Conservation (phyloP, 768 basidiomycete genomes). For the Collybiopsis confluens region DNA sequence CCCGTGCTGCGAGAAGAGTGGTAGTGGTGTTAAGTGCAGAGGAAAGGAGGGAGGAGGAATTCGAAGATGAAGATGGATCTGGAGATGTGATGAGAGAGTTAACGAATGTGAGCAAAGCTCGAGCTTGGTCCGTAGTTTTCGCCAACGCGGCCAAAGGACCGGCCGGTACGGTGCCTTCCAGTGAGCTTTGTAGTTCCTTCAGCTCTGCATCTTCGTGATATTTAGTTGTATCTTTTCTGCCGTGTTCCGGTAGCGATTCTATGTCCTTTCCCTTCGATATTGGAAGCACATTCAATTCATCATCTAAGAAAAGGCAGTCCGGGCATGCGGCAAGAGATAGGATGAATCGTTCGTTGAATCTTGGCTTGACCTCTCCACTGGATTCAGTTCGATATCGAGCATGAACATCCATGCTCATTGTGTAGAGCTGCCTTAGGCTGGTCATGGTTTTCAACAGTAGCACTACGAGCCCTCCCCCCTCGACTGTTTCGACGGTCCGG, state of each 20-base stretch:
- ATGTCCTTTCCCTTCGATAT: slow-evolving; percentile 96
- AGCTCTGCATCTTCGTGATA: slow-evolving; percentile 61
- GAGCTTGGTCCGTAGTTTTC: slow-evolving; percentile 91
- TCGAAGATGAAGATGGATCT: slow-evolving; percentile 1
- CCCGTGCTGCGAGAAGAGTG: slow-evolving; percentile 90
- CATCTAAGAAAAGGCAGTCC: slow-evolving; percentile 92
- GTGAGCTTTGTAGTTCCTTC: slow-evolving; percentile 63
- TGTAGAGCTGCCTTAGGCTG: slow-evolving; percentile 86
- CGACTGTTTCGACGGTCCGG: slow-evolving; percentile 95
- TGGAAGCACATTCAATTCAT: slow-evolving; percentile 96
- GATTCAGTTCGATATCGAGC: slow-evolving; percentile 89
- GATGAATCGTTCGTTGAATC: slow-evolving; percentile 99
- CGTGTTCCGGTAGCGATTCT: slow-evolving; percentile 37
- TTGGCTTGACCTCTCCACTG: slow-evolving; percentile 82
- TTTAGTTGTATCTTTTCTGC: slow-evolving; percentile 20
- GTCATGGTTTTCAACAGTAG: slow-evolving; percentile 93
- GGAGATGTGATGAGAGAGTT: slow-evolving; percentile 70
- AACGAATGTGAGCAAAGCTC: slow-evolving; percentile 90
- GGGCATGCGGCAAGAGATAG: slow-evolving; percentile 91
- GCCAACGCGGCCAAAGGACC: slow-evolving; percentile 88
- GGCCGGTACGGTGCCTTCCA: slow-evolving; percentile 75
- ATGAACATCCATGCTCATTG: slow-evolving; percentile 95
- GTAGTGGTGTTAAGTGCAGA: slow-evolving; percentile 62
- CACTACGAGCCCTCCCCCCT: slow-evolving; percentile 89
- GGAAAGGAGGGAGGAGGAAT: not conserved